Evolutionary conservation across 192 early-diverging fungal species (phyloP).

Genomic region (Umbelopsis sp.): DNA sequence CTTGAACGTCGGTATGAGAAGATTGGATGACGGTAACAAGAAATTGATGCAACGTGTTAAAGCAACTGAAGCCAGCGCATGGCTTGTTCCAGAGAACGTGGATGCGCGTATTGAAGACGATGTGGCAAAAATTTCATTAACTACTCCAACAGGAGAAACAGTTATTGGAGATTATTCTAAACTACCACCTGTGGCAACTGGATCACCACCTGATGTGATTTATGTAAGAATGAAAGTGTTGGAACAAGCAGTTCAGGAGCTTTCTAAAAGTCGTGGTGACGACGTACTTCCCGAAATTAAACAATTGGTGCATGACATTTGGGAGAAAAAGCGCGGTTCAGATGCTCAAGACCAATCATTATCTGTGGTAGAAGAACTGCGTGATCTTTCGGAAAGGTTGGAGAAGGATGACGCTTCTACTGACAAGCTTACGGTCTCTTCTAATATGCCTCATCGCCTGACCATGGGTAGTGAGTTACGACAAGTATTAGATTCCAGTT

Average conservation of each 20-base stretch:
- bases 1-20: slow-evolving; percentile 23
- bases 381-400: neutral
- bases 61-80: neutral
- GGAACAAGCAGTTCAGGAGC: neutral
- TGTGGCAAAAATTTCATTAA: neutral
- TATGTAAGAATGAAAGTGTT: slow-evolving; percentile 11
- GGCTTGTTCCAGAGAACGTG: neutral
- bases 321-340: neutral
- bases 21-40: slow-evolving; percentile 21
- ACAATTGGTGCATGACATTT: neutral
- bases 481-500: slow-evolving; percentile 18
- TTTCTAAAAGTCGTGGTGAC: neutral
- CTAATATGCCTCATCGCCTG: neutral
- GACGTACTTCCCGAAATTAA: neutral
- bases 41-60: slow-evolving; percentile 19
- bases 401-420: neutral
- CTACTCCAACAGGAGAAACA: neutral
- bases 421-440: neutral
- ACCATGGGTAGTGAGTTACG: slow-evolving; percentile 19
- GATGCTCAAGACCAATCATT: neutral
- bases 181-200: neutral
- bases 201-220: neutral
- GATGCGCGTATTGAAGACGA: slow-evolving; percentile 5
- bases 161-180: too few relatives aligned
- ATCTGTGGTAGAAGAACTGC: neutral